Conservation (phyloP, 2,329 filamentous ascomycete species). For the Colletotrichum sp. region DNA sequence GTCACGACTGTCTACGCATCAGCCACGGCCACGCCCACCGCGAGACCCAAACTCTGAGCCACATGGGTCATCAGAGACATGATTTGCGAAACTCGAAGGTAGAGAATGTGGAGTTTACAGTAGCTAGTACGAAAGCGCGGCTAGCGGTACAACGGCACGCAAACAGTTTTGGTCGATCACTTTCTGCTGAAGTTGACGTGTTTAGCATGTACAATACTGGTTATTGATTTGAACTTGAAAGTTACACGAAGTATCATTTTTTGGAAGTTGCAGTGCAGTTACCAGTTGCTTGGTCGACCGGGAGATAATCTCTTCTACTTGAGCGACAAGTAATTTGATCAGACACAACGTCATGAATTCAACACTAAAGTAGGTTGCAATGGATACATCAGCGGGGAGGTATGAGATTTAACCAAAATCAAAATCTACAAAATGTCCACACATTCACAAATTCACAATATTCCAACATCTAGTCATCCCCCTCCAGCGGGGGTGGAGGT, state of each 20-base stretch:
- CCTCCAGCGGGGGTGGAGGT: neutral
- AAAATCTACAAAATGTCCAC: rapidly evolving
- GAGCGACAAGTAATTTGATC: neutral
- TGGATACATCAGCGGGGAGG: neutral
- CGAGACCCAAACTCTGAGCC: neutral
- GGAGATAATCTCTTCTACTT: rapidly evolving
- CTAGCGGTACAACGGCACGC: neutral
- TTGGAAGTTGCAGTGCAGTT: neutral
- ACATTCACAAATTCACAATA: rapidly evolving
- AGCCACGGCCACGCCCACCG: neutral
- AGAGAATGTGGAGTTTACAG: neutral
- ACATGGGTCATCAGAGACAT: rapidly evolving
- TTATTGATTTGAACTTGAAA: neutral
- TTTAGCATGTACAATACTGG: rapidly evolving
- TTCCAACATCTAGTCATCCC: neutral
- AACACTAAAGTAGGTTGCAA: neutral
- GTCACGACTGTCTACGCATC: neutral
- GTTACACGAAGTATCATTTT: neutral
- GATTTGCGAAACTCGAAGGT: neutral
- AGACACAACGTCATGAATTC: neutral
- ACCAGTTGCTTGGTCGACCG: rapidly evolving
- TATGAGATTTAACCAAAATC: rapidly evolving
- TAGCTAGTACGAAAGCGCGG: neutral
- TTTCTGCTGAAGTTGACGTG: neutral
- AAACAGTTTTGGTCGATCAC: neutral